phyloP scores from a whole-genome alignment of 495 filamentous ascomycete species.

The Podospora sp. region DNA sequence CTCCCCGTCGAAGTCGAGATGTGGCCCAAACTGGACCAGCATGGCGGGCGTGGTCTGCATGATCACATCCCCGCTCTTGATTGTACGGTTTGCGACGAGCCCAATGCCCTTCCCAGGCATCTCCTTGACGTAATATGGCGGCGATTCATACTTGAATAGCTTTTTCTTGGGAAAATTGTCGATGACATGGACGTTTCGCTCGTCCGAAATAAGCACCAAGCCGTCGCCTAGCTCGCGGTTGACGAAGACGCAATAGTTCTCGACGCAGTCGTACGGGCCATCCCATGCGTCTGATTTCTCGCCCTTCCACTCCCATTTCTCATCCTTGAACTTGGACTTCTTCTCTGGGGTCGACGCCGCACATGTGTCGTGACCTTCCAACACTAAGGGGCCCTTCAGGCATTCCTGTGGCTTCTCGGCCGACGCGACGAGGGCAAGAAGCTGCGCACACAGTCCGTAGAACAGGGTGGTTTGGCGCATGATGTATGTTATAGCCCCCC shows the following conservation, averaged over 20 bases:
- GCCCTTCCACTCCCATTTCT: constrained; percentile 4
- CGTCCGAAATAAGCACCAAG: constrained; percentile 37
- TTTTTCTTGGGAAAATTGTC: constrained; percentile 21
- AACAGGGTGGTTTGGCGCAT: neutral
- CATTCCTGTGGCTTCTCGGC: neutral
- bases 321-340: neutral
- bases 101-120: constrained; percentile 46
- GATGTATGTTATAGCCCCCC: neutral
- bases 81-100: constrained; percentile 42
- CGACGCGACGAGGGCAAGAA: neutral
- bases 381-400: neutral
- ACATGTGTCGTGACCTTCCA: neutral
- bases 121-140: constrained; percentile 33
- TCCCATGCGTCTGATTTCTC: constrained; percentile 30
- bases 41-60: constrained; percentile 38
- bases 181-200: constrained; percentile 31
- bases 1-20: constrained; percentile 31
- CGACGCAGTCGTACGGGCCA: constrained; percentile 41
- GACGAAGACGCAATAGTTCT: constrained; percentile 40
- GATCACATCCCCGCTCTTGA: constrained; percentile 43
- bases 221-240: constrained; percentile 35
- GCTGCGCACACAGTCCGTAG: neutral
- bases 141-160: constrained; percentile 7
- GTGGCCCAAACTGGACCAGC: constrained; percentile 34
- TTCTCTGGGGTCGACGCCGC: neutral